phyloP scores from a whole-genome alignment of 2,329 filamentous ascomycete genomes.

The Mycocentrospora acerina region DNA sequence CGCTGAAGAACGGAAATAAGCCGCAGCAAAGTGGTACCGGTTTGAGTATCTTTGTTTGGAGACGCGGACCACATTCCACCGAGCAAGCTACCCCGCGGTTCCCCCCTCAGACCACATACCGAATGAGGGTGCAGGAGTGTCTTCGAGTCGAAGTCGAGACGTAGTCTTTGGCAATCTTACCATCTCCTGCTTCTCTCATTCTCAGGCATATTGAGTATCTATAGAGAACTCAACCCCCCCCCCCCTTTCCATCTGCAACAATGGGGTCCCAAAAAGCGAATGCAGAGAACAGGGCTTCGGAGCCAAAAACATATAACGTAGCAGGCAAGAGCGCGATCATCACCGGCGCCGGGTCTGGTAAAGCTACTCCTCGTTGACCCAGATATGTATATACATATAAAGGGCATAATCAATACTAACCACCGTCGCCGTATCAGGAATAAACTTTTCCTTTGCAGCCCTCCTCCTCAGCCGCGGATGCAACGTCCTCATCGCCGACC shows the following conservation, averaged over 20 bases:
- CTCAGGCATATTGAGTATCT: too few species aligned
- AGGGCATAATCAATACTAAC: slow-evolving; percentile 1
- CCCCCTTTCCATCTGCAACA: neutral
- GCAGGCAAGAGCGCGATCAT: slow-evolving; percentile 51
- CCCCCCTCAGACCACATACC: too few species aligned
- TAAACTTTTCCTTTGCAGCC: slow-evolving; percentile 49
- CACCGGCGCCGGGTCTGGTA: slow-evolving; percentile 49
- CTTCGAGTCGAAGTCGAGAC: too few species aligned
- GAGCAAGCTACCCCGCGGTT: slow-evolving; percentile 18
- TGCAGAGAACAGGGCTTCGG: slow-evolving; percentile 2
- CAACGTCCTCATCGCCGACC: slow-evolving; percentile 53
- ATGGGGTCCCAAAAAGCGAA: slow-evolving; percentile 10
- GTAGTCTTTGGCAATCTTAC: too few species aligned
- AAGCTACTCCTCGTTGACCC: too few species aligned
- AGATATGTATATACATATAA: too few species aligned
- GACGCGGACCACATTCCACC: slow-evolving; percentile 3
- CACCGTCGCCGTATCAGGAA: slow-evolving; percentile 40
- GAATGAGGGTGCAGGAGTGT: too few species aligned
- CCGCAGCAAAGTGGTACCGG: neutral
- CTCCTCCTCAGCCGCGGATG: slow-evolving; percentile 49
- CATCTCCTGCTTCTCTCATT: too few species aligned
- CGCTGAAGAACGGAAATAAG: neutral
- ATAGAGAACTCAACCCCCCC: too few species aligned
- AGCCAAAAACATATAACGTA: slow-evolving; percentile 37
- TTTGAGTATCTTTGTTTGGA: too few species aligned